phyloP scores from a whole-genome alignment of 2,329 filamentous ascomycete species.

The Aspergillus sergii region DNA sequence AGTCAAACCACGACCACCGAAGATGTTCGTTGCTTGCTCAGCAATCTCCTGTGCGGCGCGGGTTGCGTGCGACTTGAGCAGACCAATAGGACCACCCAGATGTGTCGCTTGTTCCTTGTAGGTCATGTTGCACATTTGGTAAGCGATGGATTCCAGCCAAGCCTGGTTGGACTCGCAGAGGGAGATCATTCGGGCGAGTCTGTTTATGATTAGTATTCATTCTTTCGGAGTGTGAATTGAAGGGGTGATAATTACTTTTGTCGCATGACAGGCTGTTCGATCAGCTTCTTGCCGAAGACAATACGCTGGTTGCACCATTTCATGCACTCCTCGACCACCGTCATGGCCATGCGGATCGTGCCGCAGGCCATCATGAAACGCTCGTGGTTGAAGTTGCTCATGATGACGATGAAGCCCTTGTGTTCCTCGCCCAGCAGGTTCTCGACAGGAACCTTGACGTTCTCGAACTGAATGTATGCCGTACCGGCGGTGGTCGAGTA shows the following conservation, averaged over 20 bases:
- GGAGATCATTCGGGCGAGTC: constrained; percentile 83
- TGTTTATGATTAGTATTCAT: constrained; percentile 29
- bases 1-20: constrained; percentile 78
- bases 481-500: constrained; percentile 81
- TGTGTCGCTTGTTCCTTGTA: constrained; percentile 75
- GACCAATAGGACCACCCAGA: constrained; percentile 77
- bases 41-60: constrained; percentile 80
- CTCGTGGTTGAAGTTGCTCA: constrained; percentile 89
- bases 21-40: constrained; percentile 82
- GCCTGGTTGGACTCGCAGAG: constrained; percentile 80
- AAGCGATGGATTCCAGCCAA: constrained; percentile 82
- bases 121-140: constrained; percentile 85
- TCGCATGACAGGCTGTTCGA: constrained; percentile 78
- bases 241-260: constrained; percentile 61
- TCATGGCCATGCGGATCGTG: constrained; percentile 66
- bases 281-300: constrained; percentile 79
- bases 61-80: constrained; percentile 79
- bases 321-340: constrained; percentile 77
- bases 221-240: neutral
- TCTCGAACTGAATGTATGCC: constrained; percentile 78
- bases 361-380: constrained; percentile 74
- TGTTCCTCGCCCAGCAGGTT: constrained; percentile 80
- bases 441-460: constrained; percentile 79
- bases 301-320: constrained; percentile 88
- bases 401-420: constrained; percentile 82